Evolutionary conservation across 257 asterid genomes (phyloP).

Genomic region (Eucommia ulmoides): DNA sequence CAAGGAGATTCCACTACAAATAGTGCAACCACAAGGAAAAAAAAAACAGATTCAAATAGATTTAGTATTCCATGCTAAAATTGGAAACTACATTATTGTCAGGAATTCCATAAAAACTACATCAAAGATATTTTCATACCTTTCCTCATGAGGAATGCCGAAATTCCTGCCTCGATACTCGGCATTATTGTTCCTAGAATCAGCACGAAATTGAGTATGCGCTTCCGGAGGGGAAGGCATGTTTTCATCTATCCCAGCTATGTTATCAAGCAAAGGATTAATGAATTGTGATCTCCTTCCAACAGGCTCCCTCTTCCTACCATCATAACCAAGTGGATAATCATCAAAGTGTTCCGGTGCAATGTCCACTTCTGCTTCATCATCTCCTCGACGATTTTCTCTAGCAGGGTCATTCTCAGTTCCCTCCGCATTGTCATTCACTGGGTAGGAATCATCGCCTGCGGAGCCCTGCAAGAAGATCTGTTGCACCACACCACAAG

Average conservation of each 20-base stretch:
- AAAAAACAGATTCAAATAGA: too few relatives aligned
- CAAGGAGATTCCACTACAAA: too few relatives aligned
- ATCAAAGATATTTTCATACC: slow-evolving; percentile 26
- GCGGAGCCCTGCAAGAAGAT: slow-evolving; percentile 49
- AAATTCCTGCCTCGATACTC: slow-evolving; percentile 18
- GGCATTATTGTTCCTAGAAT: slow-evolving; percentile 23
- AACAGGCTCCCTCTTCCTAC: slow-evolving; percentile 30
- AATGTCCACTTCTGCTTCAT: slow-evolving; percentile 37
- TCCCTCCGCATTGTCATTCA: slow-evolving; percentile 31
- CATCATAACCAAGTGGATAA: slow-evolving; percentile 31
- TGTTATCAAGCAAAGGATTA: slow-evolving; percentile 18
- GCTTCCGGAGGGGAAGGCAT: slow-evolving; percentile 23
- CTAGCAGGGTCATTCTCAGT: slow-evolving; percentile 27
- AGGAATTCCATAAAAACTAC: slow-evolving; percentile 4
- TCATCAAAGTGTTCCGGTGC: slow-evolving; percentile 27
- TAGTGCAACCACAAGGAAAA: too few relatives aligned
- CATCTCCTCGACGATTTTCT: slow-evolving; percentile 32
- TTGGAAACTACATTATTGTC: too few relatives aligned
- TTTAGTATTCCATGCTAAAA: too few relatives aligned
- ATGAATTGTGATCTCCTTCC: slow-evolving; percentile 31
- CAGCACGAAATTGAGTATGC: slow-evolving; percentile 17
- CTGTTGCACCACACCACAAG: slow-evolving; percentile 31
- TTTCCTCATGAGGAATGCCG: slow-evolving; percentile 34
- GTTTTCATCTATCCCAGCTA: slow-evolving; percentile 29
- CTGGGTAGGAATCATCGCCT: slow-evolving; percentile 29